A percentile compares a stretch with the other conserved stretches of the same genome.
Evolutionary conservation across 208 protist species (phyloP).

Genomic region (Trichomonas tenax): DNA sequence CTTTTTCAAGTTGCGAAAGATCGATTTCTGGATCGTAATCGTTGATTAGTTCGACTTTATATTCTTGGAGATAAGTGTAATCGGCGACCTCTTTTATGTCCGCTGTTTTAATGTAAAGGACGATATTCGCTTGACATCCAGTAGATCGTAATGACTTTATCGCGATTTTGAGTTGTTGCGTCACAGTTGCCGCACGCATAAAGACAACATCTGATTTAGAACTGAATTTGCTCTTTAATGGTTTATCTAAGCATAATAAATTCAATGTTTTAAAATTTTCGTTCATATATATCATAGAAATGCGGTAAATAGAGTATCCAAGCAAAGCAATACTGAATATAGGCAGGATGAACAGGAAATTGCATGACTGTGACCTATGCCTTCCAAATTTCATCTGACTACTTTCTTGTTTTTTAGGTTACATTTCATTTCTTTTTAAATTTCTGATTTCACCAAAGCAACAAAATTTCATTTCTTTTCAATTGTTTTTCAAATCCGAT

Average conservation of each 20-base stretch:
- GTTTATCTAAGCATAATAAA: not conserved
- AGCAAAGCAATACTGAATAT: not conserved
- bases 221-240: not conserved
- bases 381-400: not conserved
- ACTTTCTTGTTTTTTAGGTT: too few relatives aligned
- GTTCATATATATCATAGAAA: not conserved
- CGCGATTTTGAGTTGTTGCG: not conserved
- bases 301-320: not conserved
- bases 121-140: not conserved
- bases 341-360: not conserved
- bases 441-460: too few relatives aligned
- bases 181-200: not conserved
- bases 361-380: not conserved
- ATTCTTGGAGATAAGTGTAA: not conserved
- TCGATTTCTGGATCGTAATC: not conserved
- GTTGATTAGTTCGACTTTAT: not conserved
- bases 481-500: too few relatives aligned
- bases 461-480: too few relatives aligned
- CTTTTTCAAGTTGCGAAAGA: not conserved
- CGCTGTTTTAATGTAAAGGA: not conserved
- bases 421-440: too few relatives aligned
- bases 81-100: not conserved
- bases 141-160: not conserved
- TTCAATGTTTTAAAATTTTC: not conserved
- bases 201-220: not conserved